A percentile compares a stretch with the other conserved stretches of the same genome.
Evolutionary conservation across 1,284 basidiomycete genomes (phyloP).

Genomic region (Termitomyces sp.): DNA sequence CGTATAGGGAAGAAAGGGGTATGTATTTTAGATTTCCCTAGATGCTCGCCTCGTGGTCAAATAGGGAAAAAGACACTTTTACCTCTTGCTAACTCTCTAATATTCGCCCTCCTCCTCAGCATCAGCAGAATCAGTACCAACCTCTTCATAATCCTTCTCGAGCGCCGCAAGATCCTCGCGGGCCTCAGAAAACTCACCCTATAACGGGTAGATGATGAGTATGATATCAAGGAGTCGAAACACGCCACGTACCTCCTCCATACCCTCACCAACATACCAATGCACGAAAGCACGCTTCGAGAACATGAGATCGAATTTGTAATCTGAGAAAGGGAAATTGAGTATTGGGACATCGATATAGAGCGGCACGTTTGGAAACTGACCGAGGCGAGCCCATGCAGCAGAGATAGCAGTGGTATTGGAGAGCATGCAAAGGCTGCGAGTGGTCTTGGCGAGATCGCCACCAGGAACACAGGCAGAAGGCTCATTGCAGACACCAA

Average conservation of each 20-base stretch:
- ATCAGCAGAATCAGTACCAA: constrained; percentile 88
- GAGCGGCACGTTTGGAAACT: constrained; percentile 17
- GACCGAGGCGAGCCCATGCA: constrained; percentile 90
- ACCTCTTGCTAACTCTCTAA: constrained; percentile 32
- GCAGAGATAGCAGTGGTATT: constrained; percentile 92
- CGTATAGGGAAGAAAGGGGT: constrained; percentile 16
- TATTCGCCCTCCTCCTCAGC: constrained; percentile 79
- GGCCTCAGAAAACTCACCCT: constrained; percentile 96
- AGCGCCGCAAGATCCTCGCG: constrained; percentile 96
- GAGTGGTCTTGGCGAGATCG: constrained; percentile 90
- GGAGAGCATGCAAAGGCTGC: constrained; percentile 97
- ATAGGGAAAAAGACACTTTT: constrained; percentile 15
- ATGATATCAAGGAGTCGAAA: background rate
- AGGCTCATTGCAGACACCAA: constrained; percentile 97
- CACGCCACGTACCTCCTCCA: constrained; percentile 71
- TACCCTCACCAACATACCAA: constrained; percentile 99
- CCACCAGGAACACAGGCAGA: constrained; percentile 88
- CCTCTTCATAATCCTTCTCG: constrained; percentile 96
- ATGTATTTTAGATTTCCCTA: constrained; percentile 19
- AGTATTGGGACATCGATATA: background rate
- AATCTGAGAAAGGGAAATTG: constrained; percentile 47
- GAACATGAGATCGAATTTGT: constrained; percentile 98
- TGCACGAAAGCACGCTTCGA: constrained; percentile 96
- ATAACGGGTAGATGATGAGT: constrained; percentile 4
- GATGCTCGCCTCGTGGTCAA: constrained; percentile 6